phyloP scores from a whole-genome alignment of 768 basidiomycete species.

The Kwoniella dejecticola region DNA sequence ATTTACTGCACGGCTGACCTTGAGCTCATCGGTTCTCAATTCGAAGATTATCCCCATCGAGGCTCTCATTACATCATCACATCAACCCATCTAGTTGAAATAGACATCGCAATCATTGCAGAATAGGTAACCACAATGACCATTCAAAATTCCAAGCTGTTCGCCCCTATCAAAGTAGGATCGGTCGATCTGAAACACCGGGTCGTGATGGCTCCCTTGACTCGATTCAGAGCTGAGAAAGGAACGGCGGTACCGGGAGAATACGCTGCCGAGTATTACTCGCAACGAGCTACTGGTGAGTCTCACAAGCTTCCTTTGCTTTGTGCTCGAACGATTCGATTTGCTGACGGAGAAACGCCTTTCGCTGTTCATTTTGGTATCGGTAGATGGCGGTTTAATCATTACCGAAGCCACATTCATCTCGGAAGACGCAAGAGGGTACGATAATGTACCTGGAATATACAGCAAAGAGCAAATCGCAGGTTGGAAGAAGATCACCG shows the following conservation, averaged over 20 bases:
- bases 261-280: conserved; percentile 43
- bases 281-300: conserved; percentile 45
- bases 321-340: no score
- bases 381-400: conserved; percentile 41
- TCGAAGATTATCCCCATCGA: no score
- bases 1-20: no score
- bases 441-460: conserved; percentile 19
- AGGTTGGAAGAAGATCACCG: conserved; percentile 65
- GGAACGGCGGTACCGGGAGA: conserved; percentile 29
- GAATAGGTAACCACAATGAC: background rate
- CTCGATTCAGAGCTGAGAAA: conserved; percentile 35
- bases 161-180: conserved; percentile 22
- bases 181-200: conserved; percentile 30
- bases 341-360: no score
- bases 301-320: no score
- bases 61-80: no score
- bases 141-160: conserved; percentile 14
- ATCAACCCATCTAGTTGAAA: no score
- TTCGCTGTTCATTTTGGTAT: no score
- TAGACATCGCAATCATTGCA: background rate
- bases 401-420: conserved; percentile 45
- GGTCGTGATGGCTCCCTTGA: conserved; percentile 46
- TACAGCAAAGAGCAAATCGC: conserved; percentile 59
- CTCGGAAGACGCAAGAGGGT: conserved; percentile 20
- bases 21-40: no score